Conservation (phyloP, 2,329 filamentous ascomycete species). For the Clonostachys byssicola region DNA sequence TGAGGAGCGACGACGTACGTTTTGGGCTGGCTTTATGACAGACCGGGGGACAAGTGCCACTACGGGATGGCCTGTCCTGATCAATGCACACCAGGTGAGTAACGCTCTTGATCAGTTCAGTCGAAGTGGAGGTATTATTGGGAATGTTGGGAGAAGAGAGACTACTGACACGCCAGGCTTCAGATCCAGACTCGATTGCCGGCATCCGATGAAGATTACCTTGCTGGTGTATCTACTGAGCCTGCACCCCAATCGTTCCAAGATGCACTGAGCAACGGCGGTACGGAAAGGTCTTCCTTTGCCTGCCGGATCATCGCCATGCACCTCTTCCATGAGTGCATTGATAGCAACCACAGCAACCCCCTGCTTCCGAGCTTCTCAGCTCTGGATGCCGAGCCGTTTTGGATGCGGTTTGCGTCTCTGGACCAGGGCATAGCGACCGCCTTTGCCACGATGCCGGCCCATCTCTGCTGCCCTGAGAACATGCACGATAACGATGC, state of each 20-base stretch:
- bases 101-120: not conserved
- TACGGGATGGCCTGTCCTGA: slow-evolving; percentile 79
- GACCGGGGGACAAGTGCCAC: slow-evolving; percentile 81
- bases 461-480: slow-evolving; percentile 62
- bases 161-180: slow-evolving; percentile 5
- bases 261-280: slow-evolving; percentile 51
- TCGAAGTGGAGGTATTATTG: no score
- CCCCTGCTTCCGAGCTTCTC: slow-evolving; percentile 55
- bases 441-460: slow-evolving; percentile 70
- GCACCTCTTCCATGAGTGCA: slow-evolving; percentile 73
- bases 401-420: slow-evolving; percentile 76
- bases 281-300: slow-evolving; percentile 54
- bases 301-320: slow-evolving; percentile 67
- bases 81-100: slow-evolving; percentile 63
- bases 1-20: slow-evolving; percentile 70
- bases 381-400: slow-evolving; percentile 66
- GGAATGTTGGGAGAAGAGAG: not conserved
- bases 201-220: slow-evolving; percentile 68
- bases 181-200: slow-evolving; percentile 72
- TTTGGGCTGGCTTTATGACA: slow-evolving; percentile 75
- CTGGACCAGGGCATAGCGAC: slow-evolving; percentile 74
- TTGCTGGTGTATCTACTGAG: slow-evolving; percentile 47
- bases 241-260: slow-evolving; percentile 50
- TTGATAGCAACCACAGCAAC: slow-evolving; percentile 68
- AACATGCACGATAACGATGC: slow-evolving; percentile 64